Evolutionary conservation across 1,139 yeast genomes (phyloP).

Genomic region (Geotrichum macrosporum): DNA sequence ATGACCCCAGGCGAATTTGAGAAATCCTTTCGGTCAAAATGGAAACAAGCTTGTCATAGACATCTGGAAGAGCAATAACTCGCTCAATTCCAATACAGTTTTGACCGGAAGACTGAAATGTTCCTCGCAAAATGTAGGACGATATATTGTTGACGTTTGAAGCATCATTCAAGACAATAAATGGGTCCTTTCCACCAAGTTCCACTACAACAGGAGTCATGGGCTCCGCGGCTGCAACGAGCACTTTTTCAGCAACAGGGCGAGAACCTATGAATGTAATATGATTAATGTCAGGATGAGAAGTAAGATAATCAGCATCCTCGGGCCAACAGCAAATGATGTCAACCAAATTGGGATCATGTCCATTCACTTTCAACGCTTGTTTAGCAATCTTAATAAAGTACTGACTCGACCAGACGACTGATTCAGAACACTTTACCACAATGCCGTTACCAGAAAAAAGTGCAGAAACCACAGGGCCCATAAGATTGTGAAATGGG

Average conservation of each 20-base stretch:
- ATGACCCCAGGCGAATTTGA: slow-evolving; percentile 73
- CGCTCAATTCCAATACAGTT: slow-evolving; percentile 96
- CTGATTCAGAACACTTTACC: slow-evolving; percentile 91
- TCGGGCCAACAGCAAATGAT: slow-evolving; percentile 72
- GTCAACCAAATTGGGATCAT: slow-evolving; percentile 79
- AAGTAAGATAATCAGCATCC: slow-evolving; percentile 77
- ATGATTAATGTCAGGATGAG: slow-evolving; percentile 78
- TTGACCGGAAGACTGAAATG: slow-evolving; percentile 95
- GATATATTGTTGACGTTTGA: slow-evolving; percentile 46
- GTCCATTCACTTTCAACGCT: slow-evolving; percentile 67
- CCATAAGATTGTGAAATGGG: slow-evolving; percentile 82
- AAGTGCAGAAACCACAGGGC: slow-evolving; percentile 82
- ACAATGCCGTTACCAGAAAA: slow-evolving; percentile 89
- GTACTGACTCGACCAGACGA: slow-evolving; percentile 87
- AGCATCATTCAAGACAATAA: slow-evolving; percentile 63
- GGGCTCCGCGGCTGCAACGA: slow-evolving; percentile 71
- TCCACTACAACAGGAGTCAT: slow-evolving; percentile 93
- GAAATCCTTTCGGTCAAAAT: slow-evolving; percentile 57
- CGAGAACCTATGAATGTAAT: slow-evolving; percentile 94
- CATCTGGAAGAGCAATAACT: slow-evolving; percentile 68
- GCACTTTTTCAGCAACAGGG: slow-evolving; percentile 86
- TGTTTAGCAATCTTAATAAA: slow-evolving; percentile 65
- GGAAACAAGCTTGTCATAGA: slow-evolving; percentile 58
- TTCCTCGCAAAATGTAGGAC: slow-evolving; percentile 84
- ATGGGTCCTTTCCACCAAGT: slow-evolving; percentile 92